A percentile compares a stretch with the other conserved stretches of the same genome.
These are phyloP conservation scores for Schizonepeta tenuifolia DNA, from an alignment of 257 asterid species.

Conservation along the genomic window DNA sequence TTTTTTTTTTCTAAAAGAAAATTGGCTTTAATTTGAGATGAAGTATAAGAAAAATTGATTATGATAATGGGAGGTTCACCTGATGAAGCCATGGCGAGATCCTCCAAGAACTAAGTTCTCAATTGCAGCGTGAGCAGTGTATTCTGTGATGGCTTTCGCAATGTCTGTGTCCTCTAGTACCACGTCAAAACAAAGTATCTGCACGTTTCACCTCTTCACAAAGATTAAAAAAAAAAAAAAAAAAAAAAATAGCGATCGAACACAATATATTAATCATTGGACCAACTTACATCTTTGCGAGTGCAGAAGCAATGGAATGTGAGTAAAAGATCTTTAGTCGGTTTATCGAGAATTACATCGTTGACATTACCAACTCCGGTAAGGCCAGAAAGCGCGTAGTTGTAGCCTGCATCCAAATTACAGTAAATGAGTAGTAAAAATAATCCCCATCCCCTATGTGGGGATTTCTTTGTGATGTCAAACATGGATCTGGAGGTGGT, in stretches of 20 bases:
- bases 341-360: slow-evolving; percentile 48
- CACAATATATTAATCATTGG: neutral
- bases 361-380: slow-evolving; percentile 35
- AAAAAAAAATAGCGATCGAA: neutral
- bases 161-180: slow-evolving; percentile 59
- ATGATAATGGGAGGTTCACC: slow-evolving; percentile 34
- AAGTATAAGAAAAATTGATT: neutral
- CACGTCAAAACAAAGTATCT: slow-evolving; percentile 63
- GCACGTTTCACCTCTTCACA: neutral
- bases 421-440: neutral
- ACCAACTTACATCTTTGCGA: slow-evolving; percentile 70
- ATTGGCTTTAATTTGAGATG: neutral
- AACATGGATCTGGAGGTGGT: no score
- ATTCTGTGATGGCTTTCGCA: slow-evolving; percentile 52
- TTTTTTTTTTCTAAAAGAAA: no score
- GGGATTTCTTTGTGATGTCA: no score
- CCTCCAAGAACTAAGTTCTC: slow-evolving; percentile 68
- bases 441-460: no score
- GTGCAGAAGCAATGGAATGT: slow-evolving; percentile 87
- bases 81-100: slow-evolving; percentile 66
- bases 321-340: slow-evolving; percentile 61
- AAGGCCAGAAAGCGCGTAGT: slow-evolving; percentile 32
- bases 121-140: slow-evolving; percentile 60
- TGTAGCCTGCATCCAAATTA: slow-evolving; percentile 43
- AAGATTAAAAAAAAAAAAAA: neutral